phyloP scores from a whole-genome alignment of 202 grass and related monocot species.

The Carex sylvatica region DNA sequence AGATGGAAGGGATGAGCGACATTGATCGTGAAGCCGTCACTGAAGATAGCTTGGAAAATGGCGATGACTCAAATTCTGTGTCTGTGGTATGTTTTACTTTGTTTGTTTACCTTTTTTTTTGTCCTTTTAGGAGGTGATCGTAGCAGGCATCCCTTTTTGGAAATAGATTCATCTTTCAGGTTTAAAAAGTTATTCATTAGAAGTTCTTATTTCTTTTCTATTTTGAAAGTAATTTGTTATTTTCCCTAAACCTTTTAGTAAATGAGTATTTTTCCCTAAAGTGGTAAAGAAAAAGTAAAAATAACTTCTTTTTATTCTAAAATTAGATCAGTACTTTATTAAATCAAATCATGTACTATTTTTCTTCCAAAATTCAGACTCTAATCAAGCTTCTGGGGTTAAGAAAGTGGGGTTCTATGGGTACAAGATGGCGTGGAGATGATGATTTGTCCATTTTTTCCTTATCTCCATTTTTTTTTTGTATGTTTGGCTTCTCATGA shows the following conservation, averaged over 20 bases:
- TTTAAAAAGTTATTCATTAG: background rate
- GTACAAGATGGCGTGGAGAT: background rate
- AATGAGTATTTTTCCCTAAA: background rate
- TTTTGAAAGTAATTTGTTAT: background rate
- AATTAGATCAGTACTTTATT: background rate
- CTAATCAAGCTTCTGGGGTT: background rate
- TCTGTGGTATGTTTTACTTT: slow-evolving; percentile 26
- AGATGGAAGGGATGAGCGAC: slow-evolving; percentile 49
- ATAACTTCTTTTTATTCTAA: background rate
- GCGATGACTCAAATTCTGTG: slow-evolving; percentile 67
- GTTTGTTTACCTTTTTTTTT: background rate
- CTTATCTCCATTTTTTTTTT: background rate
- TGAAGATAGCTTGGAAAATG: slow-evolving; percentile 62
- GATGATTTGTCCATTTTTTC: background rate
- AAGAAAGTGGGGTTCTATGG: background rate
- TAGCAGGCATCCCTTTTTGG: background rate
- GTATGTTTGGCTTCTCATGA: background rate
- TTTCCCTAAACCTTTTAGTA: background rate
- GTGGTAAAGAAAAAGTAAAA: background rate
- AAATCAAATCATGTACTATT: background rate
- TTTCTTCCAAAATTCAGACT: too few relatives aligned
- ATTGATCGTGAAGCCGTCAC: slow-evolving; percentile 51
- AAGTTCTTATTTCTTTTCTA: background rate
- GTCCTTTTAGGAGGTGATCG: background rate
- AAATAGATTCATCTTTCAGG: background rate